Evolutionary conservation across 192 early-diverging fungal genomes (phyloP).

Genomic region (Coemansia sp.): DNA sequence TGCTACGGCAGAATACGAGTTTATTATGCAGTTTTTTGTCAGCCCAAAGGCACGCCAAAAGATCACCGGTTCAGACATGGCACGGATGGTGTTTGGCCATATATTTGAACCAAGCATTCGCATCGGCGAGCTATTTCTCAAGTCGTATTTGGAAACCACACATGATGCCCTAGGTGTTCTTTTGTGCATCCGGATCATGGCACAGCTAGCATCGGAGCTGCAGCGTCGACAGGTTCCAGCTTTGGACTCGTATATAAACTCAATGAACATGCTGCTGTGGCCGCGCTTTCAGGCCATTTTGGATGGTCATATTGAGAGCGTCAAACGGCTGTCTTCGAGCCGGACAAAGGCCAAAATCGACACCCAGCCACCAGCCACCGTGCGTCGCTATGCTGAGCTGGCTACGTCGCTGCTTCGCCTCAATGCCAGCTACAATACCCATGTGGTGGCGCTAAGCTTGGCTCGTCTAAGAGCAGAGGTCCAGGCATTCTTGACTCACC

Average conservation of each 20-base stretch:
- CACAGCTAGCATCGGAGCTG: slow-evolving; percentile 75
- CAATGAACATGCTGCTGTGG: slow-evolving; percentile 92
- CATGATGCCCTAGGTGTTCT: slow-evolving; percentile 89
- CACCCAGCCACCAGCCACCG: slow-evolving; percentile 47
- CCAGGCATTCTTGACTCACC: slow-evolving; percentile 69
- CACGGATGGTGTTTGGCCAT: slow-evolving; percentile 72
- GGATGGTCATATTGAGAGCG: slow-evolving; percentile 87
- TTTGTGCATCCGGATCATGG: slow-evolving; percentile 85
- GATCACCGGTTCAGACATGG: slow-evolving; percentile 59
- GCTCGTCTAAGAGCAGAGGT: slow-evolving; percentile 72
- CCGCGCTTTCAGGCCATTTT: slow-evolving; percentile 81
- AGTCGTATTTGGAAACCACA: slow-evolving; percentile 69
- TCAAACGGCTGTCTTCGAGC: slow-evolving; percentile 66
- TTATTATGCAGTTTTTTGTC: slow-evolving; percentile 87
- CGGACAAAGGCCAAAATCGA: slow-evolving; percentile 58
- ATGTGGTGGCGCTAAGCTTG: slow-evolving; percentile 71
- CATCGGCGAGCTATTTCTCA: slow-evolving; percentile 57
- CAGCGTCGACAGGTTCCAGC: slow-evolving; percentile 74
- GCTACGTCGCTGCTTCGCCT: slow-evolving; percentile 83
- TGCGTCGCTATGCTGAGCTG: slow-evolving; percentile 90
- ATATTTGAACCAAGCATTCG: slow-evolving; percentile 74
- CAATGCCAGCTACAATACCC: slow-evolving; percentile 85
- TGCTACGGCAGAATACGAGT: slow-evolving; percentile 91
- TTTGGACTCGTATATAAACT: slow-evolving; percentile 84
- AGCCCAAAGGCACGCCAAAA: slow-evolving; percentile 61